These are phyloP conservation scores for Penicillium griseofulvum DNA, from an alignment of 2,329 filamentous ascomycete genomes.

Conservation along the genomic window DNA sequence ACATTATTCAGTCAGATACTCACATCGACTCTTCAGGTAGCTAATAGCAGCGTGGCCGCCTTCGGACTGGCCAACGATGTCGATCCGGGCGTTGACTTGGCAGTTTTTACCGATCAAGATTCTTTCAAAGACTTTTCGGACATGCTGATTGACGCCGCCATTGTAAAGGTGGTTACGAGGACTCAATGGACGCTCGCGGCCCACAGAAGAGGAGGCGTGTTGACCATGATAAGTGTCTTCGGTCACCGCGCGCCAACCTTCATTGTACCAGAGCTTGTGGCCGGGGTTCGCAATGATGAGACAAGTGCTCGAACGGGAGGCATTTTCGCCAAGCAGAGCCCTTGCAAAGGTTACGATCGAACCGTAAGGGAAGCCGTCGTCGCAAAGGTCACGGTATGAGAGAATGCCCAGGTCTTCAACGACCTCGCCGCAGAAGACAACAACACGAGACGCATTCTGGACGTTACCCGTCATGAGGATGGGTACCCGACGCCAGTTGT, in stretches of 20 bases:
- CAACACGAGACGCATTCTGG: conserved; percentile 57
- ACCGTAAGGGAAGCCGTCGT: conserved; percentile 67
- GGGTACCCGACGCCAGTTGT: conserved; percentile 55
- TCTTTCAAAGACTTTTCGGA: conserved; percentile 64
- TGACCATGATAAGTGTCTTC: conserved; percentile 56
- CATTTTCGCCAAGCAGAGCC: conserved; percentile 35
- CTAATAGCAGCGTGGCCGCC: conserved; percentile 58
- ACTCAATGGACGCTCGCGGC: conserved; percentile 48
- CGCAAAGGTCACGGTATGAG: conserved; percentile 64
- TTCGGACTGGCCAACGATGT: conserved; percentile 70
- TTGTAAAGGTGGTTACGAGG: conserved; percentile 64
- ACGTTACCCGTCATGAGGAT: conserved; percentile 66
- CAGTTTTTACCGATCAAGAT: conserved; percentile 48
- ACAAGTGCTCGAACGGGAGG: conserved; percentile 26
- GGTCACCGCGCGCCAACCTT: conserved; percentile 60
- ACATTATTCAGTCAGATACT: conserved; percentile 31
- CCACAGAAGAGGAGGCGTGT: conserved; percentile 61
- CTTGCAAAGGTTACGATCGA: conserved; percentile 65
- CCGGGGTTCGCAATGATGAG: conserved; percentile 77
- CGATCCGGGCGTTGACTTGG: conserved; percentile 53
- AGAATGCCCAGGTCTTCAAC: conserved; percentile 71
- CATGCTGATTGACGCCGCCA: conserved; percentile 57
- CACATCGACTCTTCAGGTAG: conserved; percentile 58
- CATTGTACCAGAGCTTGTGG: conserved; percentile 73
- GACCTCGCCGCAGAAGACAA: conserved; percentile 72